Base-by-base conservation (phyloP, 345 rosid species). In the Lumnitzera racemosa region DNA sequence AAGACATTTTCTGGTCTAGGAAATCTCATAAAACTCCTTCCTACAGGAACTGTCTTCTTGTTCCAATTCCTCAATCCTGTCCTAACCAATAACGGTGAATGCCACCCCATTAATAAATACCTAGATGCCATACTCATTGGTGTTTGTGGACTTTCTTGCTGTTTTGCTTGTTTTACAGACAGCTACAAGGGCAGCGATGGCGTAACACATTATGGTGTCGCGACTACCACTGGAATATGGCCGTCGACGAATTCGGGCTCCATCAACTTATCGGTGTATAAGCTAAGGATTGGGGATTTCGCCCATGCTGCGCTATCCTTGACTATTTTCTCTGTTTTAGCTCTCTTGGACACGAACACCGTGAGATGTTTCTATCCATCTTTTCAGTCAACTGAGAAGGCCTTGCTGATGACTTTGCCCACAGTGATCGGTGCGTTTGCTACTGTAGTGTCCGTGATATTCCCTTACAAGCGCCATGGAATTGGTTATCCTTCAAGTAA, bases 11-110 rank as follows among this genome's bases (percentile, higher is more conserved):
- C 69, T 3, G 88, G 95, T 20, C 36, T 83, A 0, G 84, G 87
- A 3, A 88, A 83, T 76, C 83, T 91, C 29, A 61, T 91, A 57
- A 83, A 79, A 81, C 86, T 89, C 60, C 91, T 88, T 25, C 98
- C 98, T 0, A 81, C 96, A 8, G 98, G 96, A 73, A 86, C 89
- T 2, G 88, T 91, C 55, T 88, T 88, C 70, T 14, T 80, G 48
- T 91, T 80, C 72, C 91, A 82, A 29, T 81, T 84, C 81, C 95
- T 91, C 9, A 84, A 78, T 76, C 98, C 98, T 61, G 68, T 86
- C 47, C 11, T 89, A 15, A 74, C 92, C 79, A 83, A 91, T 77
- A 79, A 70, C 11, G 96, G 98, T 20, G 56, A 68, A 1, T 91
- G 98, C 63, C 64, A 62, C 67, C 27, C 84, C 12, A 3, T 31